Evolutionary conservation across 2,329 filamentous ascomycete genomes (phyloP).

Genomic region (Fusarium drepaniforme): DNA sequence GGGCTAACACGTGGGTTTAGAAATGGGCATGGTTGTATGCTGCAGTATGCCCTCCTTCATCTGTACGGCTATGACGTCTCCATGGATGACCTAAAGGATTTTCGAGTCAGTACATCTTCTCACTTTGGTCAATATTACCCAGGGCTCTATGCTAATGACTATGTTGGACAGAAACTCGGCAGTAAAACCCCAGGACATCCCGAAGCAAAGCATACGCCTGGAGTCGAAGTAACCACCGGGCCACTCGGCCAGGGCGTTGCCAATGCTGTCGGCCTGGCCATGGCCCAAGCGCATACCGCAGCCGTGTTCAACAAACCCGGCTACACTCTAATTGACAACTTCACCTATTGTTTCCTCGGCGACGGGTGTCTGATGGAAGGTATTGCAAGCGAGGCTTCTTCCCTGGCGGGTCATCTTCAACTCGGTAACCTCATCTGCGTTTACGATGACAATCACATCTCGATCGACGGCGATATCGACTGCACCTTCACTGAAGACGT

Average conservation of each 20-base stretch:
- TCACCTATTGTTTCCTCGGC: slow-evolving; percentile 97
- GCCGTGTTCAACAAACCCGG: slow-evolving; percentile 97
- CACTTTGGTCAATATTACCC: not conserved
- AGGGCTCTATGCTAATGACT: slow-evolving; percentile 9
- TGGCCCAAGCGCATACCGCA: slow-evolving; percentile 88
- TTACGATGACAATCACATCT: slow-evolving; percentile 99
- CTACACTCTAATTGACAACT: slow-evolving; percentile 92
- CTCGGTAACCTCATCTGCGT: slow-evolving; percentile 97
- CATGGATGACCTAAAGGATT: slow-evolving; percentile 93
- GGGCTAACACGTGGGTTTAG: slow-evolving; percentile 58
- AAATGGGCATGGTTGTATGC: slow-evolving; percentile 99
- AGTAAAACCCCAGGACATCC: slow-evolving; percentile 95
- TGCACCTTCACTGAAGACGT: slow-evolving; percentile 98
- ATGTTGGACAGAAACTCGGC: slow-evolving; percentile 59
- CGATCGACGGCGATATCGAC: slow-evolving; percentile 93
- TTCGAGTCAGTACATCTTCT: slow-evolving; percentile 80
- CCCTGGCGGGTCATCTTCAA: slow-evolving; percentile 94
- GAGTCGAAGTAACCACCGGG: slow-evolving; percentile 97
- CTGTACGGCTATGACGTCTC: slow-evolving; percentile 90
- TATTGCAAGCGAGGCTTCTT: slow-evolving; percentile 92
- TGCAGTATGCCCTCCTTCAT: slow-evolving; percentile 98
- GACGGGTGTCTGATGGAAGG: slow-evolving; percentile 99
- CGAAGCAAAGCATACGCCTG: slow-evolving; percentile 95
- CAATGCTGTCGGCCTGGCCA: no score
- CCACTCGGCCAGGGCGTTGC: slow-evolving; percentile 87